A percentile compares a stretch with the other conserved stretches of the same genome.
phyloP scores from a whole-genome alignment of 495 filamentous ascomycete species.

The Poronia punctata region DNA sequence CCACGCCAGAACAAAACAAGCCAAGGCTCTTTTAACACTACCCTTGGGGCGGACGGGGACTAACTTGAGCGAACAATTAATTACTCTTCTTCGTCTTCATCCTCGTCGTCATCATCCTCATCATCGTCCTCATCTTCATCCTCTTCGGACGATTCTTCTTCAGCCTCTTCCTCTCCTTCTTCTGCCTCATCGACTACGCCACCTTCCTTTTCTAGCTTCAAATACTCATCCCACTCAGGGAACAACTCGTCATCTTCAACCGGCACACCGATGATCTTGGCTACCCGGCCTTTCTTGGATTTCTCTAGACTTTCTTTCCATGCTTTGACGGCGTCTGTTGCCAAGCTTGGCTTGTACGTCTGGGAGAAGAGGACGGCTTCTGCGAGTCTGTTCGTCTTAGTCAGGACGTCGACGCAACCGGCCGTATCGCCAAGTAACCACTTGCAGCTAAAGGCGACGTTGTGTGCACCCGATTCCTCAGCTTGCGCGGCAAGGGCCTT shows the following conservation, averaged over 20 bases:
- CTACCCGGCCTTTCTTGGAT: constrained; percentile 73
- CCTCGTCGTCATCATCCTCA: constrained; percentile 11
- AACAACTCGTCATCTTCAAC: constrained; percentile 85
- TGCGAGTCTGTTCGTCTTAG: constrained; percentile 66
- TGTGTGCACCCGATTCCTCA: constrained; percentile 68
- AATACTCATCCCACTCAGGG: constrained; percentile 89
- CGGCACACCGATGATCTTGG: constrained; percentile 76
- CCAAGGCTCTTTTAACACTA: too few species aligned
- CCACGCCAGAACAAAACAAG: too few species aligned
- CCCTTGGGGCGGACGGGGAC: too few species aligned
- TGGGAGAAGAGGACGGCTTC: constrained; percentile 89
- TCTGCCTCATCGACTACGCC: constrained; percentile 38
- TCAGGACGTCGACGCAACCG: constrained; percentile 72
- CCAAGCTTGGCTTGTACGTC: constrained; percentile 84
- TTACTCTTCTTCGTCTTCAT: constrained; percentile 2
- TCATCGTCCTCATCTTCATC: constrained; percentile 15
- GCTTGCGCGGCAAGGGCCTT: constrained; percentile 65
- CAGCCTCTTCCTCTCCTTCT: constrained; percentile 22
- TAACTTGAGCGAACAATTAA: too few species aligned
- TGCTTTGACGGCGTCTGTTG: constrained; percentile 55
- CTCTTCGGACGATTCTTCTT: constrained; percentile 18
- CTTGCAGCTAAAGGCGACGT: constrained; percentile 82
- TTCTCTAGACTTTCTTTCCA: constrained; percentile 83
- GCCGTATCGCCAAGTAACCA: constrained; percentile 83
- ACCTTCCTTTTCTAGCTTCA: constrained; percentile 71